phyloP scores from a whole-genome alignment of 1,139 yeast species.

The Debaryomyces singareniensis region DNA sequence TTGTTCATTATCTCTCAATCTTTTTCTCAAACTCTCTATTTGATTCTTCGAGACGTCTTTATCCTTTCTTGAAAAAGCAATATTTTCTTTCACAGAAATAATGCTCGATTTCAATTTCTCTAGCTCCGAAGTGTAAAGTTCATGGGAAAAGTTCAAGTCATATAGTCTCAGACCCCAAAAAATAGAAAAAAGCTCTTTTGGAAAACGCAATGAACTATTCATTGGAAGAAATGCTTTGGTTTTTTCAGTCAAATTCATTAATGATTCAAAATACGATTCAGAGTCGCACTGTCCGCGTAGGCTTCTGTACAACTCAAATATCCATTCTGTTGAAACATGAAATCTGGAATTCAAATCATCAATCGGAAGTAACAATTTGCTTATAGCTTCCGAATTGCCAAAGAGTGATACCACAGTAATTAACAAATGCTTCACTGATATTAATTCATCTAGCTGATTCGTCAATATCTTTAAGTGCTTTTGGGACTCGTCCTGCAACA shows the following conservation, averaged over 20 bases:
- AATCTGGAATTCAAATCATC: conserved; percentile 41
- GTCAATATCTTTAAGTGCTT: conserved; percentile 67
- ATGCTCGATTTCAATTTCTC: conserved; percentile 29
- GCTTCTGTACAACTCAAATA: conserved; percentile 62
- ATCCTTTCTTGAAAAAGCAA: conserved; percentile 21
- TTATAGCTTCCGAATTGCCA: conserved; percentile 29
- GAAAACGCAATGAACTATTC: background rate
- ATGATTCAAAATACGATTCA: background rate
- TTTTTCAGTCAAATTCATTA: background rate
- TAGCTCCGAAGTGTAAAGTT: conserved; percentile 46
- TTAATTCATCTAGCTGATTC: conserved; percentile 65
- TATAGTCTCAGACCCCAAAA: conserved; percentile 79
- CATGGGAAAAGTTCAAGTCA: conserved; percentile 56
- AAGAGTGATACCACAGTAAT: conserved; percentile 54
- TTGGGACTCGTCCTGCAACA: conserved; percentile 34
- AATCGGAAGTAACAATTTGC: conserved; percentile 35
- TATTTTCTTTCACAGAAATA: conserved; percentile 25
- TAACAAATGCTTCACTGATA: conserved; percentile 58
- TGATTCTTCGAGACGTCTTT: conserved; percentile 21
- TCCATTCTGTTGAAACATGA: conserved; percentile 59
- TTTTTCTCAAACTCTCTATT: conserved; percentile 21
- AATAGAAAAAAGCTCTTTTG: conserved; percentile 26
- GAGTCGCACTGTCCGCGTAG: conserved; percentile 1
- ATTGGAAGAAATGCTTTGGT: background rate
- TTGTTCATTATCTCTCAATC: conserved; percentile 20